A percentile compares a stretch with the other conserved stretches of the same genome.
phyloP scores from a whole-genome alignment of 805 yeast genomes.

The Candida qinlingensis region DNA sequence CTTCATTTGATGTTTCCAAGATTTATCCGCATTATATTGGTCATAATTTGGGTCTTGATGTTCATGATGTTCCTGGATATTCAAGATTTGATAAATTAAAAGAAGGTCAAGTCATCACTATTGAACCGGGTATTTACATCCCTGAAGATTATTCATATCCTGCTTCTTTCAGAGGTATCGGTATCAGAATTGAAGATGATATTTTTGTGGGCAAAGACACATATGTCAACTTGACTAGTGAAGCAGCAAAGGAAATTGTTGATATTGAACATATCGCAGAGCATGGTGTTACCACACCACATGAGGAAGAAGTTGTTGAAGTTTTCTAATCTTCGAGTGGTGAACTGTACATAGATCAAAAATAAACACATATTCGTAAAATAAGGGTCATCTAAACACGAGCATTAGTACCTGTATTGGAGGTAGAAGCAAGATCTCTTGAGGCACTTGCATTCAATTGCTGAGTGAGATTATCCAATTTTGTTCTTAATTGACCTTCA shows the following conservation, averaged over 20 bases:
- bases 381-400: neutral
- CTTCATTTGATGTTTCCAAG: conserved; percentile 47
- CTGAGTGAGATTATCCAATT: conserved; percentile 1
- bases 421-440: neutral
- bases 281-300: conserved; percentile 50
- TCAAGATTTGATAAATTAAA: conserved; percentile 50
- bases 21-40: conserved; percentile 93
- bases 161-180: conserved; percentile 75
- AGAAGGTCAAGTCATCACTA: conserved; percentile 80
- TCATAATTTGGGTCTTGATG: conserved; percentile 89
- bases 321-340: conserved; percentile 5
- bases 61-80: conserved; percentile 71
- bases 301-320: conserved; percentile 37
- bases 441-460: neutral
- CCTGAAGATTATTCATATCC: conserved; percentile 74
- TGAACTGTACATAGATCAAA: neutral
- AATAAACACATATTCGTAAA: neutral
- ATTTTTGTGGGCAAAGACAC: conserved; percentile 66
- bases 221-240: conserved; percentile 63
- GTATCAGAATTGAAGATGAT: conserved; percentile 93
- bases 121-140: conserved; percentile 93
- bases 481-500: conserved; percentile 10
- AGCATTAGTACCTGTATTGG: neutral
- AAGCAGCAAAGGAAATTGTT: conserved; percentile 78
- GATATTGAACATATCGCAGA: conserved; percentile 72